phyloP scores from a whole-genome alignment of 2,329 filamentous ascomycete genomes.

The Calonectria pseudoreteaudii region DNA sequence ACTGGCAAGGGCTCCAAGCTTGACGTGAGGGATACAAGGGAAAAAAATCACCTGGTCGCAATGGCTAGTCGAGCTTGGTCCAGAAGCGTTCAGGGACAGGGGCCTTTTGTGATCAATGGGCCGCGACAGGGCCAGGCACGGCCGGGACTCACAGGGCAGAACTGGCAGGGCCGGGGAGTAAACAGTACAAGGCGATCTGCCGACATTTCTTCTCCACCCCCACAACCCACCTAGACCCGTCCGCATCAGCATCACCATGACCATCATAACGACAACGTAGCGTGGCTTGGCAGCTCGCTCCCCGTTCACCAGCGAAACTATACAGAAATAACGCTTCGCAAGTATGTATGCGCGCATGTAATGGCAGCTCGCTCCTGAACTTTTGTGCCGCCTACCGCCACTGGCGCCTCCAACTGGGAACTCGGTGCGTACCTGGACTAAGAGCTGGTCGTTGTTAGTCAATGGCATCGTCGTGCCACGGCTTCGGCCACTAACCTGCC shows the following conservation, averaged over 20 bases:
- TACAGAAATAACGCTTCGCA: neutral
- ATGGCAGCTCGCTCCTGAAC: neutral
- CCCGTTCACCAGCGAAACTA: neutral
- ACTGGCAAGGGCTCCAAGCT: neutral
- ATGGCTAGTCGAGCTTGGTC: neutral
- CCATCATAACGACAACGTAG: neutral
- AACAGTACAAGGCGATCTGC: conserved; percentile 11
- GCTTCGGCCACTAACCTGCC: neutral
- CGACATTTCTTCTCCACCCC: conserved; percentile 10
- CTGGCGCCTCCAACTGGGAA: neutral
- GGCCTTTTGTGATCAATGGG: neutral
- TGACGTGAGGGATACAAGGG: neutral
- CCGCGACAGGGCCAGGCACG: neutral
- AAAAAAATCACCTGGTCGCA: neutral
- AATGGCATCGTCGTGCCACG: neutral
- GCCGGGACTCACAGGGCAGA: conserved; percentile 11
- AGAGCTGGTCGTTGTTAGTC: neutral
- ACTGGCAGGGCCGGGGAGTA: neutral
- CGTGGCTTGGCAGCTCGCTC: neutral
- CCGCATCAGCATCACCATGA: neutral
- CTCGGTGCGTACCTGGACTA: neutral
- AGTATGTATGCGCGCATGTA: neutral
- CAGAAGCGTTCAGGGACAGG: neutral
- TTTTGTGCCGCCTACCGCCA: neutral
- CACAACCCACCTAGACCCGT: neutral